A percentile compares a stretch with the other conserved stretches of the same genome.
Evolutionary conservation across 805 yeast species (phyloP).

Genomic region (Dipodascopsis tothii): DNA sequence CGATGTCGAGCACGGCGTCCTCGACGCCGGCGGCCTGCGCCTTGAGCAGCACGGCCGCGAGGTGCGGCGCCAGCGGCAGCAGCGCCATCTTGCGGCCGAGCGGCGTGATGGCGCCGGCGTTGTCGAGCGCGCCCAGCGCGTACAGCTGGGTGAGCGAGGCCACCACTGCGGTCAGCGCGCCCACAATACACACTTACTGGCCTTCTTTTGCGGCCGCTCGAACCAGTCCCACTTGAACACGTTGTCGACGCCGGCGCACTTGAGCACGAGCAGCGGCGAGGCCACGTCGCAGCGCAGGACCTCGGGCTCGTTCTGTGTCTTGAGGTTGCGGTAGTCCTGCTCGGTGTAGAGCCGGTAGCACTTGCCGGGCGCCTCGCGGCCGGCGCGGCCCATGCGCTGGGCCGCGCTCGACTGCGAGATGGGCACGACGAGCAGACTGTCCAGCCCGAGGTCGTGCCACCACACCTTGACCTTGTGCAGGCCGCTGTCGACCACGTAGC

Average conservation of each 20-base stretch:
- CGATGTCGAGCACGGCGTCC: constrained; percentile 73
- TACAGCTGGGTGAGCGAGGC: constrained; percentile 73
- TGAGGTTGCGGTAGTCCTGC: constrained; percentile 52
- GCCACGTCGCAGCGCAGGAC: constrained; percentile 80
- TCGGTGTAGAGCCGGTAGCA: constrained; percentile 80
- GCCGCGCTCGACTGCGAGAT: constrained; percentile 90
- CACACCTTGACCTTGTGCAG: constrained; percentile 88
- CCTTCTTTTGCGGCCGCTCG: constrained; percentile 76
- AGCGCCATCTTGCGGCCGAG: constrained; percentile 83
- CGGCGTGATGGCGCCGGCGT: constrained; percentile 64
- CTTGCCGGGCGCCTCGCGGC: constrained; percentile 91
- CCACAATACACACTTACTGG: constrained; percentile 32
- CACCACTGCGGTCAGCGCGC: constrained; percentile 32
- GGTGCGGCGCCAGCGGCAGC: constrained; percentile 85
- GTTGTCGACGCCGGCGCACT: constrained; percentile 75
- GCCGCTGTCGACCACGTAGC: constrained; percentile 89
- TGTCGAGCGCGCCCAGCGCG: constrained; percentile 70
- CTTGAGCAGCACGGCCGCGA: constrained; percentile 72
- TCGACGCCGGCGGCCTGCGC: constrained; percentile 48
- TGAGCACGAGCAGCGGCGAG: constrained; percentile 74
- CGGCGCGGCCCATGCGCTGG: constrained; percentile 98
- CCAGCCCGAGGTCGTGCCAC: constrained; percentile 80
- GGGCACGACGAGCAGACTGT: constrained; percentile 87
- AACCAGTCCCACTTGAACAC: constrained; percentile 86
- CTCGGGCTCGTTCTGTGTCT: constrained; percentile 85